Conservation (phyloP, 495 filamentous ascomycete genomes). For the Podospora comata region DNA sequence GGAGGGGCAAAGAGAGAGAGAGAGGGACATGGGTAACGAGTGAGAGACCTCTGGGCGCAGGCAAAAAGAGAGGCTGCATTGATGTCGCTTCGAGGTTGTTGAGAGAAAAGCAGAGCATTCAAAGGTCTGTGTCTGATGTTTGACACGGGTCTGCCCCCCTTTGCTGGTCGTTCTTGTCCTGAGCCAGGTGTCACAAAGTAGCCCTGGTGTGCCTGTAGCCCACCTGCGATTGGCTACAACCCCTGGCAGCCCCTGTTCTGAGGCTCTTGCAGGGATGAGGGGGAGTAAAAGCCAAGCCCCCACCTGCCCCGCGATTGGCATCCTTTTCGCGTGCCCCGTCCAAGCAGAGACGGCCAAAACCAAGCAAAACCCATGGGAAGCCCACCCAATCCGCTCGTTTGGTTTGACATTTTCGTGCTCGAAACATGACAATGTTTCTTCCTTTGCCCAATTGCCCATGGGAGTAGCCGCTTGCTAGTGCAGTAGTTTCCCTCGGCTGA, state of each 20-base stretch:
- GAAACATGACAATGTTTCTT: constrained; percentile 38
- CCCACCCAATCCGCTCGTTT: constrained; percentile 28
- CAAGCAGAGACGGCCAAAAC: background rate
- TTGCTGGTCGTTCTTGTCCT: constrained; percentile 30
- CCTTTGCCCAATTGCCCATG: constrained; percentile 12
- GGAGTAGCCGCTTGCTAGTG: background rate
- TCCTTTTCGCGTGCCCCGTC: constrained; percentile 10
- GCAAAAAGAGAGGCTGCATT: constrained; percentile 19
- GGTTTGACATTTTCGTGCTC: constrained; percentile 32
- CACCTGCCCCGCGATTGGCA: constrained; percentile 19
- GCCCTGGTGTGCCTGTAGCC: constrained; percentile 28
- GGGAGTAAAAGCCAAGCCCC: constrained; percentile 6
- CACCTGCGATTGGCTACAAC: constrained; percentile 30
- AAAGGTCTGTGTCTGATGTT: constrained; percentile 35
- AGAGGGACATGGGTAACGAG: background rate
- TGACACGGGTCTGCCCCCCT: constrained; percentile 17
- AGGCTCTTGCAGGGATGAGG: constrained; percentile 32
- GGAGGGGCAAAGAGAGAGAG: constrained; percentile 3
- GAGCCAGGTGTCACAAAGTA: constrained; percentile 33
- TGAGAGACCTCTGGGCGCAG: background rate
- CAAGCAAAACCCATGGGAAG: constrained; percentile 9
- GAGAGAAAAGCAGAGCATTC: constrained; percentile 18
- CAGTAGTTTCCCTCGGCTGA: background rate
- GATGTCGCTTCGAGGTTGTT: constrained; percentile 21
- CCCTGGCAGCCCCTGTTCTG: constrained; percentile 20